Evolutionary conservation across 495 filamentous ascomycete species (phyloP).

Genomic region (Neurospora pannonica): DNA sequence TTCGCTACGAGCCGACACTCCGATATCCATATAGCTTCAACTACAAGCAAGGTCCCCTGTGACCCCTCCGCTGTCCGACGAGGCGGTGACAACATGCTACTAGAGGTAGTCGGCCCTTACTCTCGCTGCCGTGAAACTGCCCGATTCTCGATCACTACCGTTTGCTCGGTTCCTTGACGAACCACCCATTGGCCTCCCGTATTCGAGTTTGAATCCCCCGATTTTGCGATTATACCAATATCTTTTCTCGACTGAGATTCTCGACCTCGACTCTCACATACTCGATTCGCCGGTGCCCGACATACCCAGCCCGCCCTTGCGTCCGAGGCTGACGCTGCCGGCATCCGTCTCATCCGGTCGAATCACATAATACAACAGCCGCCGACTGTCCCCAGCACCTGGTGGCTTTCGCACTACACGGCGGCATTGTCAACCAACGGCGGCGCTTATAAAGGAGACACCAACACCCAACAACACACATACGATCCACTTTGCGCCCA

Average conservation of each 20-base stretch:
- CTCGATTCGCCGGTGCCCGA: background rate
- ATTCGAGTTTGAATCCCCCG: background rate
- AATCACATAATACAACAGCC: background rate
- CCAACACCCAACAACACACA: background rate
- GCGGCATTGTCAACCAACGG: slow-evolving; percentile 1
- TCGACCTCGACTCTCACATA: background rate
- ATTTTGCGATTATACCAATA: background rate
- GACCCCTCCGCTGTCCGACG: slow-evolving; percentile 6
- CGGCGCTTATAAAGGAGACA: background rate
- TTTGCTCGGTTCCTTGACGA: background rate
- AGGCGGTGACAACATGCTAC: slow-evolving; percentile 24
- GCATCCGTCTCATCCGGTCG: background rate
- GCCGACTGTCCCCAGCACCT: background rate
- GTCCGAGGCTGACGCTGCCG: background rate
- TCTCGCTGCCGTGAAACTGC: slow-evolving; percentile 8
- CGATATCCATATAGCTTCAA: background rate
- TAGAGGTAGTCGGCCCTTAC: slow-evolving; percentile 10
- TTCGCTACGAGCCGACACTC: background rate
- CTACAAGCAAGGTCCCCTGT: background rate
- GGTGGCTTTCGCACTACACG: slow-evolving; percentile 1
- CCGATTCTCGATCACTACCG: slow-evolving; percentile 1
- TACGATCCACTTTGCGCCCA: slow-evolving; percentile 6
- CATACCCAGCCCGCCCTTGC: background rate
- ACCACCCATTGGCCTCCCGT: background rate
- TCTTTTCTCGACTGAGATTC: background rate